Percentiles rank a stretch among this genome's conserved stretches.
These are phyloP conservation scores for Kodamaea ohmeri DNA, from an alignment of 1,139 yeast genomes.

Conservation along the genomic window DNA sequence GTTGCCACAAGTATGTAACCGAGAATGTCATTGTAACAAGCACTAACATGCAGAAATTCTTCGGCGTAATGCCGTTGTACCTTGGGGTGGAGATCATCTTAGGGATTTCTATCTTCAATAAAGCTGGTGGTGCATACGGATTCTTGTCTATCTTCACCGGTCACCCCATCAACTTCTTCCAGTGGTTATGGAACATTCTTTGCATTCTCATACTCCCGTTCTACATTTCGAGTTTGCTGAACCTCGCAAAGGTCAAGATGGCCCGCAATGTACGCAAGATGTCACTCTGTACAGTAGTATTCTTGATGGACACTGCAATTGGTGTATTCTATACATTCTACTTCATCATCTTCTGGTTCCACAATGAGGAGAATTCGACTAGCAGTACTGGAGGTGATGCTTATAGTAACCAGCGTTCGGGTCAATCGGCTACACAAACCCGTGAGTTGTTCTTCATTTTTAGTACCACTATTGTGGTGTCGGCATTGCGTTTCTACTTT, in stretches of 20 bases:
- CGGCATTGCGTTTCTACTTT: conserved; percentile 62
- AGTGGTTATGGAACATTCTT: conserved; percentile 75
- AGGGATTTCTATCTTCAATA: conserved; percentile 79
- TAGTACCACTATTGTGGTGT: conserved; percentile 51
- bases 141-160: conserved; percentile 84
- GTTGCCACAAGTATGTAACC: conserved; percentile 14
- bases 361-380: conserved; percentile 33
- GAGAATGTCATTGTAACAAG: background rate
- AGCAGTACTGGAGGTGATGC: conserved; percentile 11
- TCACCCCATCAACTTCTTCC: conserved; percentile 78
- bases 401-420: conserved; percentile 16
- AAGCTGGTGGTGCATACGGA: conserved; percentile 88
- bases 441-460: conserved; percentile 73
- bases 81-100: conserved; percentile 83
- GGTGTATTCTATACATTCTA: conserved; percentile 70
- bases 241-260: conserved; percentile 25
- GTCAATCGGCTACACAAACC: conserved; percentile 65
- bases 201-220: conserved; percentile 66
- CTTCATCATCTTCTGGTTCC: conserved; percentile 76
- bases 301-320: conserved; percentile 61
- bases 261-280: conserved; percentile 39
- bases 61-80: conserved; percentile 69
- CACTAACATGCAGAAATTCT: conserved; percentile 40
- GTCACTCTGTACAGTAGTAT: conserved; percentile 63
- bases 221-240: conserved; percentile 58